These are phyloP conservation scores for Rhodosporidiobolus sp. DNA, from an alignment of 768 basidiomycete species.

Conservation along the genomic window DNA sequence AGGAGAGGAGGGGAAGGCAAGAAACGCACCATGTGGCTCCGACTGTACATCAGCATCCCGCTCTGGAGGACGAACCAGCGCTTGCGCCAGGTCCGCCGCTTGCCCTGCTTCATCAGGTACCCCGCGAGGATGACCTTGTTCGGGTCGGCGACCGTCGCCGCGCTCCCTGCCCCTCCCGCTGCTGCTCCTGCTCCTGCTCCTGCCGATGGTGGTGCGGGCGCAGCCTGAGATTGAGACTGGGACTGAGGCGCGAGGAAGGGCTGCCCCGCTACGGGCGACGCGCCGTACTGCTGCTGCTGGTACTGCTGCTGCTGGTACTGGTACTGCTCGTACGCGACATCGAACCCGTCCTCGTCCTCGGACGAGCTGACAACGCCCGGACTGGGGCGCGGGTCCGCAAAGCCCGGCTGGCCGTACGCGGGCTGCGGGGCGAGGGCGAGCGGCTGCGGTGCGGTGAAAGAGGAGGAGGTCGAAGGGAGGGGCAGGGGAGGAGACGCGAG, in stretches of 20 bases:
- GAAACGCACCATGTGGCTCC: conserved; percentile 92
- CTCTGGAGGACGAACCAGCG: conserved; percentile 93
- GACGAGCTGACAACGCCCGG: conserved; percentile 14
- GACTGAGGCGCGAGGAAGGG: too few relatives aligned
- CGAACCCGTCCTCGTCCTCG: conserved; percentile 40
- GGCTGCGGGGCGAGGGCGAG: too few relatives aligned
- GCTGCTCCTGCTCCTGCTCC: background rate
- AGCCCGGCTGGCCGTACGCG: background rate
- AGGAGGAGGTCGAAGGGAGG: background rate
- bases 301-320: background rate
- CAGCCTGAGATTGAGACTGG: too few relatives aligned
- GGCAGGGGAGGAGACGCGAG: background rate
- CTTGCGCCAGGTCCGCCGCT: conserved; percentile 92
- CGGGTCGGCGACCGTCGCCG: conserved; percentile 54
- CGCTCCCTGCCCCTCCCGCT: background rate
- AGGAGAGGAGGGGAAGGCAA: background rate
- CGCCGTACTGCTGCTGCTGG: too few relatives aligned
- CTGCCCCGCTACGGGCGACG: too few relatives aligned
- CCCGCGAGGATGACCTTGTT: conserved; percentile 80
- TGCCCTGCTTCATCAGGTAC: conserved; percentile 95
- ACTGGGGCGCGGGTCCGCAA: background rate
- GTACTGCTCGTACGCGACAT: background rate
- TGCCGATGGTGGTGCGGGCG: too few relatives aligned
- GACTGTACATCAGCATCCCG: conserved; percentile 80
- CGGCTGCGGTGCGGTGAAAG: background rate